phyloP scores from a whole-genome alignment of 2,329 filamentous ascomycete species.

The Allantophomopsis lycopodina region DNA sequence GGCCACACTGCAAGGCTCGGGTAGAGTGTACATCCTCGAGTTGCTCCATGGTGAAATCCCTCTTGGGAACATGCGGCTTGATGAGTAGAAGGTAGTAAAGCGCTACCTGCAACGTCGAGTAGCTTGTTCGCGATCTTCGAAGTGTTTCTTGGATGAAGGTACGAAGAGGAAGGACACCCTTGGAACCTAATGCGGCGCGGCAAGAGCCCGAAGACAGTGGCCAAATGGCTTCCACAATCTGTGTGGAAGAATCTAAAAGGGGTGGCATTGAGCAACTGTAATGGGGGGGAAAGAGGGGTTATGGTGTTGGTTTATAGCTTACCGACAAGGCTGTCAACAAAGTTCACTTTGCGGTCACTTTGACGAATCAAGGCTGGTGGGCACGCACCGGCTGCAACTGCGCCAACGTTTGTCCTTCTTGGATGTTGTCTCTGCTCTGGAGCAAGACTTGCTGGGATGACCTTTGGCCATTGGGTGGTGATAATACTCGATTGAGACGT shows the following conservation, averaged over 20 bases:
- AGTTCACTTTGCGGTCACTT: slow-evolving; percentile 83
- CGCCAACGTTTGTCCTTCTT: slow-evolving; percentile 39
- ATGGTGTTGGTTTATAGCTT: slow-evolving; percentile 36
- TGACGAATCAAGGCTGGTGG: slow-evolving; percentile 73
- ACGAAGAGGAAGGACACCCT: slow-evolving; percentile 74
- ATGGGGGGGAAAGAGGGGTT: background rate
- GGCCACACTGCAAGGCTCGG: slow-evolving; percentile 83
- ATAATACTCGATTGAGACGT: slow-evolving; percentile 4
- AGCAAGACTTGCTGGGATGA: slow-evolving; percentile 30
- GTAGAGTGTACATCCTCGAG: slow-evolving; percentile 55
- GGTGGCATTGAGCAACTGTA: slow-evolving; percentile 18
- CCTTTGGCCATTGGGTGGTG: slow-evolving; percentile 16
- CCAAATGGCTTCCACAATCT: slow-evolving; percentile 97
- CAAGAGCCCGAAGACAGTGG: slow-evolving; percentile 73
- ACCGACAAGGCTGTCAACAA: slow-evolving; percentile 96
- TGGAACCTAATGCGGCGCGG: slow-evolving; percentile 57
- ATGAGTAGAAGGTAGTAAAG: slow-evolving; percentile 93
- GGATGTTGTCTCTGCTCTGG: slow-evolving; percentile 52
- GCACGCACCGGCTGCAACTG: slow-evolving; percentile 40
- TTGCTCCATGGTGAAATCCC: slow-evolving; percentile 81
- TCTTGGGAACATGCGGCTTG: slow-evolving; percentile 73
- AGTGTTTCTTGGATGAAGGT: slow-evolving; percentile 97
- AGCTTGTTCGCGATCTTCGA: slow-evolving; percentile 87
- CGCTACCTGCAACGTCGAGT: slow-evolving; percentile 92
- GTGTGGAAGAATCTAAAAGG: slow-evolving; percentile 77